Evolutionary conservation across 1,139 yeast genomes (phyloP).

Genomic region (Pichia sp.): DNA sequence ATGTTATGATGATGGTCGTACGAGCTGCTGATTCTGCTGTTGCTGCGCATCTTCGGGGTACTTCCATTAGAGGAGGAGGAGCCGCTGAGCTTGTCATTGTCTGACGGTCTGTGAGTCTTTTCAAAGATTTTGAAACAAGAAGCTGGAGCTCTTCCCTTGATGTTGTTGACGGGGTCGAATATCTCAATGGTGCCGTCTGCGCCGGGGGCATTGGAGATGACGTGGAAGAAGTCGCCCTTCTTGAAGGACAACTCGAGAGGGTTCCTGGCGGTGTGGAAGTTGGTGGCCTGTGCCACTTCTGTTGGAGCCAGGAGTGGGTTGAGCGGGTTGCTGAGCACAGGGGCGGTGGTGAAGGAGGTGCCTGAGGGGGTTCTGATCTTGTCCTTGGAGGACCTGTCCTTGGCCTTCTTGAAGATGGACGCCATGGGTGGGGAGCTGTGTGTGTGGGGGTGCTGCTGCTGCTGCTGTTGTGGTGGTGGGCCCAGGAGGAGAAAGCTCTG

Average conservation of each 20-base stretch:
- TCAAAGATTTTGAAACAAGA: slow-evolving; percentile 79
- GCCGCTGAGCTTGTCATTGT: slow-evolving; percentile 19
- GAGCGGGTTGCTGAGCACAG: slow-evolving; percentile 14
- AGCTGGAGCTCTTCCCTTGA: slow-evolving; percentile 85
- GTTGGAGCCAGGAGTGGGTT: slow-evolving; percentile 52
- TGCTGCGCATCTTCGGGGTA: slow-evolving; percentile 3
- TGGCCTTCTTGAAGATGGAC: slow-evolving; percentile 28
- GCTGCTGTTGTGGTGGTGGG: too few species aligned
- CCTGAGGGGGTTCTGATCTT: slow-evolving; percentile 21
- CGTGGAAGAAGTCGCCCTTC: slow-evolving; percentile 89
- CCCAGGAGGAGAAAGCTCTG: too few species aligned
- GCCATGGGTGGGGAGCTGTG: slow-evolving; percentile 21
- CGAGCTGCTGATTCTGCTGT: not conserved
- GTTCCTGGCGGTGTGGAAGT: slow-evolving; percentile 75
- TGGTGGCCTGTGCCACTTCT: slow-evolving; percentile 80
- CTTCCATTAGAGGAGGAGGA: slow-evolving; percentile 14
- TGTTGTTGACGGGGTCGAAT: slow-evolving; percentile 75
- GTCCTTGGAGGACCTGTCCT: slow-evolving; percentile 28
- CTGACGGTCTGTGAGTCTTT: slow-evolving; percentile 40
- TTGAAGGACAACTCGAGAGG: slow-evolving; percentile 77
- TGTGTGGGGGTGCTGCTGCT: too few species aligned
- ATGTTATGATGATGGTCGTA: not conserved
- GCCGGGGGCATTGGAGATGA: slow-evolving; percentile 51
- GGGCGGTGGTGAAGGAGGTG: slow-evolving; percentile 14
- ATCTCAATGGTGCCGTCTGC: slow-evolving; percentile 72